Conservation (phyloP, 345 rosid species). For the Capsella bursapastoris region DNA sequence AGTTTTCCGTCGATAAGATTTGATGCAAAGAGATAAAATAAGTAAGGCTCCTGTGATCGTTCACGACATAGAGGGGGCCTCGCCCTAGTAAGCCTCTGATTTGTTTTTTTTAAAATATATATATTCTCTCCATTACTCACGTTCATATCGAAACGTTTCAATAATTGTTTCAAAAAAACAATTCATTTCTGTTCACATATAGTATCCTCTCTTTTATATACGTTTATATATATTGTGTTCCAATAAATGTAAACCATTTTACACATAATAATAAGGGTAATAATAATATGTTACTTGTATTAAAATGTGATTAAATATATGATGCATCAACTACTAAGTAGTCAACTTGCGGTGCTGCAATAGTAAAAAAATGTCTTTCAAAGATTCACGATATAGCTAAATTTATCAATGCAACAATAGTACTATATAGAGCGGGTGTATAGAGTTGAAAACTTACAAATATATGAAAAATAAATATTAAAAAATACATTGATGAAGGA, state of each 20-base stretch:
- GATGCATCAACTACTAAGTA: slow-evolving; percentile 14
- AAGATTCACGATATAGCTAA: background rate
- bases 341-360: background rate
- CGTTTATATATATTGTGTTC: background rate
- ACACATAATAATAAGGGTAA: background rate
- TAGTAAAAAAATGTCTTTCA: background rate
- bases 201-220: background rate
- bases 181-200: background rate
- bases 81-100: slow-evolving; percentile 31
- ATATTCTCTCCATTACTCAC: background rate
- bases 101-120: background rate
- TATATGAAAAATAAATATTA: background rate
- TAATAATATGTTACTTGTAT: background rate
- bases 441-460: background rate
- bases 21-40: slow-evolving; percentile 29
- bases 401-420: slow-evolving; percentile 18
- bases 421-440: background rate
- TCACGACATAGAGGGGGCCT: slow-evolving; percentile 37
- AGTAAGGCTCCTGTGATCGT: slow-evolving; percentile 35
- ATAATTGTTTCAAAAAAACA: slow-evolving; percentile 10
- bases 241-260: background rate
- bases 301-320: background rate
- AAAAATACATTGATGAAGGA: slow-evolving; percentile 5
- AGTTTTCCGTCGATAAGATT: slow-evolving; percentile 28
- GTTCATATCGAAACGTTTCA: slow-evolving; percentile 12